Evolutionary conservation across 176 grass and related monocot species (phyloP), one percentile per base, ranked within the genome.

Genomic region (Triticum turgidum): DNA sequence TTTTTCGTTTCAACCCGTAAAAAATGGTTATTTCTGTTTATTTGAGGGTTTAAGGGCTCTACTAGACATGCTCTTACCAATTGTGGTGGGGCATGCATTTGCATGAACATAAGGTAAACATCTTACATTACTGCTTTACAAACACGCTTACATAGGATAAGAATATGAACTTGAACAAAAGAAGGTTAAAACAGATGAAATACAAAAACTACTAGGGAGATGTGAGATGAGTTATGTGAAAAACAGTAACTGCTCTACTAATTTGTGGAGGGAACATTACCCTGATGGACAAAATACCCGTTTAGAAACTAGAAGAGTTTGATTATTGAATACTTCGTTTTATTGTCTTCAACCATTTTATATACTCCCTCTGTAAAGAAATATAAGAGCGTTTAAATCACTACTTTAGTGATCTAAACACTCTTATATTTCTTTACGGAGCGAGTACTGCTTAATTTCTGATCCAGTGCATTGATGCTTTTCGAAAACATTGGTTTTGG

Each of bases 231-330:
- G 73, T 76, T 54, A 30, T 54, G 44, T 1, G 45, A 25, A 32
- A 27, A 54, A 32, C 2, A 2, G 9, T 76, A 54, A 76, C 44
- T 20, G 13, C 25, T 76, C 52, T 76, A 76, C 73, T 76, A 32
- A 75, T 52, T 52, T 76, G 45, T 76, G 45, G 73, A 76, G 25
- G 73, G 25, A 76, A 33, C 73, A 52, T 54, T 21, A 32, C 73
- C 45, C 45, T 76, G 45, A 32, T 52, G 45, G 45, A 76, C 17
- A 76, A 76, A 52, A 47, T 49, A 51, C 25, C 25, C 14, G 8
- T 76, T 52, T 52, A 52, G 24, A 52, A 76, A 52, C 18, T 52
- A 20, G 47, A 76, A 27, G 8, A 76, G 44, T 52, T 76, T 15
- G 8, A 52, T 52, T 30, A 32, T 76, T 76, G 49, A 52, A 7